Conservation (phyloP, 1,284 basidiomycete species). For the Apiotrichum veenhuisii region DNA sequence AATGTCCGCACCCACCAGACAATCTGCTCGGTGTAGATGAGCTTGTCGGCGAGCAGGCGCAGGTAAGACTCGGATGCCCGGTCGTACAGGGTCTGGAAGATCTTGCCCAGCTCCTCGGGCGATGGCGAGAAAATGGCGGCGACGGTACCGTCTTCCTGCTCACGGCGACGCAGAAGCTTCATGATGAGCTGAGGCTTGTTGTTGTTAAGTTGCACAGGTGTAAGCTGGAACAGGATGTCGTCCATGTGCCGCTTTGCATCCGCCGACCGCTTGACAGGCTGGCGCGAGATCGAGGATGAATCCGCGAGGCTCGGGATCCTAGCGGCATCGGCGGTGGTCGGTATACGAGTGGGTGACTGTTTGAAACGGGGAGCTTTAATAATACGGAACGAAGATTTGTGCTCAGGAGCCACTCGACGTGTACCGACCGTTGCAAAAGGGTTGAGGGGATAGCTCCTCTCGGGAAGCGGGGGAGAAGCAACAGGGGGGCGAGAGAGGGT, state of each 20-base stretch:
- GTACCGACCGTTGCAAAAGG: neutral
- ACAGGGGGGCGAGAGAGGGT: too few species aligned
- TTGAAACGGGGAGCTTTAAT: neutral
- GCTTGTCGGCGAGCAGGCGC: constrained; percentile 29
- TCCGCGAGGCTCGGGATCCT: neutral
- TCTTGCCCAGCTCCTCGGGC: constrained; percentile 25
- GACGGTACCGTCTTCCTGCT: constrained; percentile 1
- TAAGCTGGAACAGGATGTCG: constrained; percentile 1
- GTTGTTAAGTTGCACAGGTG: neutral
- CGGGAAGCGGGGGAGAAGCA: too few species aligned
- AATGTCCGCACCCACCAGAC: constrained; percentile 25
- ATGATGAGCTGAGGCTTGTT: constrained; percentile 26
- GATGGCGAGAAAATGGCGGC: constrained; percentile 20
- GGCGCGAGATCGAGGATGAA: constrained; percentile 5
- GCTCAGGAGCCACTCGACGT: neutral
- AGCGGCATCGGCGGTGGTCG: neutral
- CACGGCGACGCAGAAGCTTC: constrained; percentile 23
- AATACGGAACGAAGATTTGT: neutral
- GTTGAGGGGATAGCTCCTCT: neutral
- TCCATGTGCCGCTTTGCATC: neutral
- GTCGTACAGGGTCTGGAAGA: constrained; percentile 18
- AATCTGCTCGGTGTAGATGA: constrained; percentile 23
- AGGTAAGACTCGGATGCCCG: constrained; percentile 28
- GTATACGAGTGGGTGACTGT: neutral
- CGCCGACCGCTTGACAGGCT: neutral